phyloP scores from a whole-genome alignment of 2,329 filamentous ascomycete species.

The Thielaviopsis musarum region DNA sequence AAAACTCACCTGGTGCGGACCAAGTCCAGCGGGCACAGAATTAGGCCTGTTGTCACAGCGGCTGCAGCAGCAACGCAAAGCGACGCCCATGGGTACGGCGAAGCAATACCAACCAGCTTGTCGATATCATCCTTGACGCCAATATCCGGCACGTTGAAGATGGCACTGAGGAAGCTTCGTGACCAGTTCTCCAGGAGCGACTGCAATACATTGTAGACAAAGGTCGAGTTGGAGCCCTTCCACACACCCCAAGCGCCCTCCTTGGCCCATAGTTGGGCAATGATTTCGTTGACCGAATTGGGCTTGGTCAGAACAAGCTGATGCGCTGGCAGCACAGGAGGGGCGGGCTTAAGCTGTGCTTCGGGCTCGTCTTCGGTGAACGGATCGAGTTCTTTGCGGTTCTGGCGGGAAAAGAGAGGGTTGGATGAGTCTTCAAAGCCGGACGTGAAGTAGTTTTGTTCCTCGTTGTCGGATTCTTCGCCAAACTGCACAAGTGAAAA shows the following conservation, averaged over 20 bases:
- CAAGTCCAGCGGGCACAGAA: slow-evolving; percentile 76
- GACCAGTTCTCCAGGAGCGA: slow-evolving; percentile 87
- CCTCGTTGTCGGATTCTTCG: slow-evolving; percentile 52
- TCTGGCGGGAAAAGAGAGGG: slow-evolving; percentile 6
- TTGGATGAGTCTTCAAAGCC: slow-evolving; percentile 37
- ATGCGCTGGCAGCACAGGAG: slow-evolving; percentile 27
- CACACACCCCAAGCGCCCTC: slow-evolving; percentile 85
- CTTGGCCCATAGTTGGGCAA: slow-evolving; percentile 75
- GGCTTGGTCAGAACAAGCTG: slow-evolving; percentile 55
- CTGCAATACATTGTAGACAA: slow-evolving; percentile 74
- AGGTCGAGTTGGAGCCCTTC: slow-evolving; percentile 86
- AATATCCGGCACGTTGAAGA: slow-evolving; percentile 78
- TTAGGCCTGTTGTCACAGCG: slow-evolving; percentile 55
- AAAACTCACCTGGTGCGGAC: slow-evolving; percentile 54
- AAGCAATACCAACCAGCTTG: slow-evolving; percentile 53
- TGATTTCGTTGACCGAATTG: slow-evolving; percentile 70
- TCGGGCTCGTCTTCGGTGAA: slow-evolving; percentile 10
- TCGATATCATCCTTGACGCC: slow-evolving; percentile 62
- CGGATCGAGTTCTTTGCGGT: slow-evolving; percentile 9
- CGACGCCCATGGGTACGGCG: slow-evolving; percentile 66
- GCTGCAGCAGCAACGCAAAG: slow-evolving; percentile 53
- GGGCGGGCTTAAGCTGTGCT: slow-evolving; percentile 14
- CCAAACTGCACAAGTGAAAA: slow-evolving; percentile 2
- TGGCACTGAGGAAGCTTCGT: slow-evolving; percentile 71
- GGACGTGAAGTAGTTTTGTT: slow-evolving; percentile 73